Conservation (phyloP, 2,329 filamentous ascomycete species). For the Penicillium sp. region DNA sequence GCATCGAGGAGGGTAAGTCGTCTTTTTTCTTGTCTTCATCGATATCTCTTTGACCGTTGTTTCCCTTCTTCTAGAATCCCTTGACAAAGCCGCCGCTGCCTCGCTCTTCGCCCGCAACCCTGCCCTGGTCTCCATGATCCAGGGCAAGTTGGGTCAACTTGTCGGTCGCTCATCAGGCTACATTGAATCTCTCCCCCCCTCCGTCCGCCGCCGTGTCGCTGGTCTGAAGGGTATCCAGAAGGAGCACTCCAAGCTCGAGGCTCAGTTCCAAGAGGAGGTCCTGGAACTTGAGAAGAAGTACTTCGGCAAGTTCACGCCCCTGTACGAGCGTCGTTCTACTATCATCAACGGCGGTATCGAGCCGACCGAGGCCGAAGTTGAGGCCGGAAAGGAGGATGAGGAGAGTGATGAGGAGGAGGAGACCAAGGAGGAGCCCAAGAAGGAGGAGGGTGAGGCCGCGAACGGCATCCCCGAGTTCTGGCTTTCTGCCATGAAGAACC, state of each 20-base stretch:
- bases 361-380: conserved; percentile 82
- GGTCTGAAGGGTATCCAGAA: conserved; percentile 98
- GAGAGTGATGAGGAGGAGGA: conserved; percentile 64
- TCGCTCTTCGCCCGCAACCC: conserved; percentile 96
- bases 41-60: conserved; percentile 13
- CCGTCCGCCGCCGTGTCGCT: conserved; percentile 88
- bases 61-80: conserved; percentile 66
- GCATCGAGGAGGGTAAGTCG: conserved; percentile 91
- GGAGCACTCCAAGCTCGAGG: conserved; percentile 97
- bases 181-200: conserved; percentile 87
- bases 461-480: conserved; percentile 97
- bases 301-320: conserved; percentile 95
- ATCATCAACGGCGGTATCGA: conserved; percentile 88
- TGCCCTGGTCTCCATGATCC: conserved; percentile 92
- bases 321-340: conserved; percentile 90
- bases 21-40: conserved; percentile 3
- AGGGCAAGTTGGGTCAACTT: conserved; percentile 89
- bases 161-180: conserved; percentile 96
- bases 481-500: conserved; percentile 99
- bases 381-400: conserved; percentile 78
- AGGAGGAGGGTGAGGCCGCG: conserved; percentile 51
- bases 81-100: conserved; percentile 82
- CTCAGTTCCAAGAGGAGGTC: conserved; percentile 97
- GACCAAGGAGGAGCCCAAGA: conserved; percentile 54
- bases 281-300: conserved; percentile 99